Base-by-base conservation (phyloP, 2,329 filamentous ascomycete species). In the Claviceps spartinae region DNA sequence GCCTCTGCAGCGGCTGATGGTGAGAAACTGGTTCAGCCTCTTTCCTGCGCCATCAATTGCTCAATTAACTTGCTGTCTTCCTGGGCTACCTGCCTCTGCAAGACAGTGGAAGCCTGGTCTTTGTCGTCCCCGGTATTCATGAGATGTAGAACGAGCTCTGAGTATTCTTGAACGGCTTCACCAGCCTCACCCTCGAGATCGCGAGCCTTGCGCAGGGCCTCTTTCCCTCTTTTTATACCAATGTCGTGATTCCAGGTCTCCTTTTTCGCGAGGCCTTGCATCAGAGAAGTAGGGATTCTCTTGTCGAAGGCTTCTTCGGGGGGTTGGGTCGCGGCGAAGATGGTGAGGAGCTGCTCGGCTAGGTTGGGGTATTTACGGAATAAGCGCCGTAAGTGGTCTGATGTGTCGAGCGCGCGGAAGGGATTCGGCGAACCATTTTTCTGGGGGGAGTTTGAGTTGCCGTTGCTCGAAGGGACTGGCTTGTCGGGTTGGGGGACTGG, bases 111-210 rank as follows among this genome's bases (percentile, higher is more conserved):
- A 7, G 67, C 62, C 26, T 71, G 65, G 3, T 59, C 55, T 8
- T 57, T 58, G 7, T 58, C 57, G 22, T 58, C 61, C 38, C 65
- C 62, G 1, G 24, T 38, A 44, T 66, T 64, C 51, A 81, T 66
- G 37, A 81, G 63, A 52, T 73, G 69, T 47, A 75, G 59, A 18
- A 83, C 71, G 22, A 83, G 66, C 55, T 78, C 76, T 47, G 74
- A 76, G 59, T 81, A 85, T 63, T 83, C 81, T 50, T 75, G 68
- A 34, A 85, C 68, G 4, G 71, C 80, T 57, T 82, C 78, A 34
- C 78, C 78, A 53, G 75, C 75, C 57, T 75, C 72, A n/a, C 74
- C 71, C 1, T 72, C 69, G 34, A 72, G 69, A 36, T 69, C 67
- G 53, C 76, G 70, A 37, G 76, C 74, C 51, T 65, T 70, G 43